These are phyloP conservation scores for Malassezia equina DNA, from an alignment of 1,284 basidiomycete genomes.

Conservation along the genomic window DNA sequence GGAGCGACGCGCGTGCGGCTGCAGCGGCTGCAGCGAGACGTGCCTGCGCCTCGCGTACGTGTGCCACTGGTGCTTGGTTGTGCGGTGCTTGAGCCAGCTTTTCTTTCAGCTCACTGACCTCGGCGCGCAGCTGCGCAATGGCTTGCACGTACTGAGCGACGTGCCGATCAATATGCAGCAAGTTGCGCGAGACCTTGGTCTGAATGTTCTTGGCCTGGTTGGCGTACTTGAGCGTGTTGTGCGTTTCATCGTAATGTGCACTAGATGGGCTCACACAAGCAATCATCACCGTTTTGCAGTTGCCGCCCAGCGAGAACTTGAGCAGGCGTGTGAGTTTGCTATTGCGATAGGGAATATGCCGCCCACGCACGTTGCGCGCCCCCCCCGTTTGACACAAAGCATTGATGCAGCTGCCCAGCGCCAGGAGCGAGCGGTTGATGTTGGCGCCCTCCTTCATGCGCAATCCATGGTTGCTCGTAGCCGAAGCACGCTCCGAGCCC, in stretches of 20 bases:
- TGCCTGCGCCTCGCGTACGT: background rate
- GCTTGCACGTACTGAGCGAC: conserved; percentile 60
- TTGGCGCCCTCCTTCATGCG: conserved; percentile 49
- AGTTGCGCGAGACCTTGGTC: conserved; percentile 45
- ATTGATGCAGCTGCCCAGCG: conserved; percentile 47
- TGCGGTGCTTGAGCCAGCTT: conserved; percentile 59
- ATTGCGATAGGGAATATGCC: conserved; percentile 46
- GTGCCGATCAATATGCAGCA: conserved; percentile 46
- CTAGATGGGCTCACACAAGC: conserved; percentile 46
- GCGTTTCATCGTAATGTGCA: conserved; percentile 46
- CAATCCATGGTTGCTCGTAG: conserved; percentile 44
- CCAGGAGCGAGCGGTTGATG: conserved; percentile 47
- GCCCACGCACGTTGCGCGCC: conserved; percentile 14
- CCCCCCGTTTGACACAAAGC: conserved; percentile 44
- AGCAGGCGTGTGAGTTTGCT: conserved; percentile 45
- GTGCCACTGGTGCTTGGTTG: background rate
- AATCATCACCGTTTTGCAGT: conserved; percentile 48
- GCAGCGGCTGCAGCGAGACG: background rate
- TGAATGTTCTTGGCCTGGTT: conserved; percentile 48
- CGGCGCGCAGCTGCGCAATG: conserved; percentile 72
- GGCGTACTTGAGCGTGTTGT: conserved; percentile 48
- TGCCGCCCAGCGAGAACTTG: conserved; percentile 48
- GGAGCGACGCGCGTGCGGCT: background rate
- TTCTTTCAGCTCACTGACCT: conserved; percentile 73
- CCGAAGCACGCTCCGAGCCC: conserved; percentile 44